A percentile compares a stretch with the other conserved stretches of the same genome.
phyloP scores from a whole-genome alignment of 495 filamentous ascomycete species.

The Penicillium steckii region DNA sequence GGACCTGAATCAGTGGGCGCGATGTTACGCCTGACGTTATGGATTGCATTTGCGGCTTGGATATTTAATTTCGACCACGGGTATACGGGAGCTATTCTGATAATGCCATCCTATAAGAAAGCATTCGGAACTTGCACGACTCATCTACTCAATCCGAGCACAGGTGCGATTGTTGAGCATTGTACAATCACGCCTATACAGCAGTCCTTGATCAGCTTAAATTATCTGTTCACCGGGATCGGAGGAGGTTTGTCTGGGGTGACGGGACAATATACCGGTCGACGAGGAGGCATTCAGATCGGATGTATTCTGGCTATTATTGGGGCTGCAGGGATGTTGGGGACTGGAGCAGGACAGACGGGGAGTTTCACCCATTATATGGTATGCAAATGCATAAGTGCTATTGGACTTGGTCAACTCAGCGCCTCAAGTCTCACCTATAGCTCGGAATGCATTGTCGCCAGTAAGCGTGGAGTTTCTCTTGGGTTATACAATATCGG shows the following conservation, averaged over 20 bases:
- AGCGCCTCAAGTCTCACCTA: constrained; percentile 19
- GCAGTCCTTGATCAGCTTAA: constrained; percentile 30
- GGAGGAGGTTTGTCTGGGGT: constrained; percentile 24
- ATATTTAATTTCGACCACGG: constrained; percentile 28
- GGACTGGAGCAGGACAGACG: constrained; percentile 14
- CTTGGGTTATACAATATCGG: constrained; percentile 30
- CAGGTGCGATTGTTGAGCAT: constrained; percentile 2
- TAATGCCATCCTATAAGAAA: constrained; percentile 27
- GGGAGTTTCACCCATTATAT: constrained; percentile 29
- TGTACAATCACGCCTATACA: constrained; percentile 26
- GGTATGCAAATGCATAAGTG: constrained; percentile 31
- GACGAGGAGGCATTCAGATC: constrained; percentile 20
- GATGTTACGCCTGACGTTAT: constrained; percentile 25
- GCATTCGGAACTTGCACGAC: constrained; percentile 23
- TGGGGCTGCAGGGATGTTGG: constrained; percentile 26
- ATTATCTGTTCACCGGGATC: constrained; percentile 25
- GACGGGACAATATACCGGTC: constrained; percentile 20
- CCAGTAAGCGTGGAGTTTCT: constrained; percentile 25
- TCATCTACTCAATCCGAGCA: constrained; percentile 12
- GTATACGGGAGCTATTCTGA: constrained; percentile 23
- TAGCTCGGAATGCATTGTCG: constrained; percentile 30
- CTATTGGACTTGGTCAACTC: constrained; percentile 26
- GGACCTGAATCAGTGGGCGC: constrained; percentile 9
- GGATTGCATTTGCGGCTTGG: constrained; percentile 28
- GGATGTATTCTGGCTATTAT: constrained; percentile 20